Evolutionary conservation across 257 asterid genomes (phyloP), one percentile per base, ranked within the genome.

Genomic region (Rhazya stricta): DNA sequence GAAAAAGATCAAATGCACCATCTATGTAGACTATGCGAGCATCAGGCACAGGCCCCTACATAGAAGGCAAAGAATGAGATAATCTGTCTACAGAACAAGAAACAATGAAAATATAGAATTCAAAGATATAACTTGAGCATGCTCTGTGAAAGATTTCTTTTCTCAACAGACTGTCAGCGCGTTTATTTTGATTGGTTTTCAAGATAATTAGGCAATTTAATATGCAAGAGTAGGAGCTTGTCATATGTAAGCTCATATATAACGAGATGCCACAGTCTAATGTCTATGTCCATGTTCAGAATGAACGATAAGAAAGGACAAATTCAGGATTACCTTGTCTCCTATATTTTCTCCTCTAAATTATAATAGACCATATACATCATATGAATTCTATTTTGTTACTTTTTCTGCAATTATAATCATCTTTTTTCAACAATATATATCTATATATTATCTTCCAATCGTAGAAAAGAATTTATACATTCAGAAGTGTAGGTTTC

Each of bases 1-100:
- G 99, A 85, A 95, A 95, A 78, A 92, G 98, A 86, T 94, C 99
- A 90, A 94, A 94, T 61, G 99, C 98, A 30, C 99, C 99, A 85
- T 92, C 99, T 72, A 95, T 95, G 85, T 95, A 95, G 78, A 95
- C 84, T 69, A 95, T 89, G 71, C 96, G 99, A 80, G 98, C 96
- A 87, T 90, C 96, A 66, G 96, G 97, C 84, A 91, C 91, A 79
- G 98, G 92, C 74, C 98, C 99, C 99, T 91, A 60, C 4, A 74
- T 39, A 51, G 62, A 74, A 73, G 7, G 78, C 39, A 79, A 78
- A 76, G 32, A 41, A 67, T 67, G 51, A 75, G 60, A 50, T 6
- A 13, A 50, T 25, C 43, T 39, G 32, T 16, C 42, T 77, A 78
- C 58, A 79, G 41, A 69, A 36, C 69, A 42, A 29, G 21, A 50